phyloP scores from a whole-genome alignment of 306 rosid species.

The Vigna nakashimae region DNA sequence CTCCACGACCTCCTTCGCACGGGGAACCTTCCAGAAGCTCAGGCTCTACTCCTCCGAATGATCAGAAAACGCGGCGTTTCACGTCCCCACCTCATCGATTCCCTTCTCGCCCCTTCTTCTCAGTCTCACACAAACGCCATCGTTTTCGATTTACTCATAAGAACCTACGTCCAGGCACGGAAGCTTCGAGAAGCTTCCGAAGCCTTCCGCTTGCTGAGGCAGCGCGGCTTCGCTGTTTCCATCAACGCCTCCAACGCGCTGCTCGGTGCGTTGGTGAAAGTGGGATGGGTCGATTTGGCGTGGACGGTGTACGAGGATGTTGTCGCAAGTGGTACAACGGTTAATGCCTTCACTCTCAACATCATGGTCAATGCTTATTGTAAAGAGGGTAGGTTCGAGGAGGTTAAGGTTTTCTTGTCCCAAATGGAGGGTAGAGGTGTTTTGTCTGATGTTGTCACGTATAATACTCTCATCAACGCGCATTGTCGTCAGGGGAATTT shows the following conservation, averaged over 20 bases:
- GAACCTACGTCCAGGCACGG: conserved; percentile 88
- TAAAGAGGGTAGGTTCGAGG: conserved; percentile 65
- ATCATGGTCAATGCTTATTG: conserved; percentile 92
- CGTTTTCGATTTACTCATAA: conserved; percentile 74
- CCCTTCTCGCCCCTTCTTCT: conserved; percentile 43
- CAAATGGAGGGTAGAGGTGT: conserved; percentile 68
- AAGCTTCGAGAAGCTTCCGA: conserved; percentile 85
- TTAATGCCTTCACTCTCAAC: conserved; percentile 82
- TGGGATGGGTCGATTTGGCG: conserved; percentile 88
- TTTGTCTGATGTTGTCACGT: conserved; percentile 74
- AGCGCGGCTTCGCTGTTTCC: conserved; percentile 59
- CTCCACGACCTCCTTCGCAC: conserved; percentile 62
- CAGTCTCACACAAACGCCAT: not conserved
- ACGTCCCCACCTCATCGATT: conserved; percentile 62
- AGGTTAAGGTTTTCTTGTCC: conserved; percentile 58
- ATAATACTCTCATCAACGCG: conserved; percentile 77
- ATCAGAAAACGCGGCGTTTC: conserved; percentile 78
- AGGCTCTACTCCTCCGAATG: conserved; percentile 70
- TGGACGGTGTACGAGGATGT: conserved; percentile 69
- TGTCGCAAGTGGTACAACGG: conserved; percentile 51
- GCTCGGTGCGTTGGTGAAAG: conserved; percentile 78
- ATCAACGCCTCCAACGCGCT: conserved; percentile 84
- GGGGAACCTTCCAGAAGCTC: conserved; percentile 75
- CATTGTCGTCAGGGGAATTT: conserved; percentile 68
- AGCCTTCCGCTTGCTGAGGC: conserved; percentile 60